A percentile compares a stretch with the other conserved stretches of the same genome.
These are phyloP conservation scores for Neurospora discreta DNA, from an alignment of 495 filamentous ascomycete genomes.

Conservation along the genomic window DNA sequence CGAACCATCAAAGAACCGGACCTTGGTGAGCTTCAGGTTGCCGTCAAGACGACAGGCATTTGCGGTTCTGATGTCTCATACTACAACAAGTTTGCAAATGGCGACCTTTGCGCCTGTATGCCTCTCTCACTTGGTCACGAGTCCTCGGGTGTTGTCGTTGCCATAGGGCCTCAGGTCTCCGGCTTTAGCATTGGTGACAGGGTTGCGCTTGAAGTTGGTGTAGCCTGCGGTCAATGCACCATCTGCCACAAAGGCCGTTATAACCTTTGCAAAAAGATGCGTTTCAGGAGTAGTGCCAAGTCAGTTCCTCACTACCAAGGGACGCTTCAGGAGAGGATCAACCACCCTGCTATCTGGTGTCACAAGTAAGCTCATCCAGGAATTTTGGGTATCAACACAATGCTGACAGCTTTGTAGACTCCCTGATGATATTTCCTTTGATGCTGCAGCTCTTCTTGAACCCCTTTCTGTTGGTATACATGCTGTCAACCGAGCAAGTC, in stretches of 20 bases:
- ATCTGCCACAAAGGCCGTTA: constrained; percentile 70
- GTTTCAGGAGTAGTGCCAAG: constrained; percentile 77
- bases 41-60: constrained; percentile 64
- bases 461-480: constrained; percentile 81
- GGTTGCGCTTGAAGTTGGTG: constrained; percentile 78
- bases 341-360: constrained; percentile 73
- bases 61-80: constrained; percentile 81
- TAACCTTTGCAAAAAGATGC: constrained; percentile 77
- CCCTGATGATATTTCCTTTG: constrained; percentile 58
- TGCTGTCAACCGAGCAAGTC: constrained; percentile 52
- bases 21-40: constrained; percentile 56
- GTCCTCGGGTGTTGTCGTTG: constrained; percentile 59
- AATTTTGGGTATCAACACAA: neutral
- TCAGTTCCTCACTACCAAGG: constrained; percentile 76
- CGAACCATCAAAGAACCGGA: constrained; percentile 36
- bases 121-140: constrained; percentile 74
- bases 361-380: constrained; percentile 41
- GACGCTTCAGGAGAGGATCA: constrained; percentile 81
- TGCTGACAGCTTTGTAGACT: constrained; percentile 35
- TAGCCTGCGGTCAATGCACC: constrained; percentile 66
- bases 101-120: constrained; percentile 61
- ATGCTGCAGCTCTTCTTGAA: constrained; percentile 72
- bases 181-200: constrained; percentile 57
- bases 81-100: constrained; percentile 76
- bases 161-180: constrained; percentile 44